Base-by-base conservation (phyloP, 768 basidiomycete species). In the Leucocoprinus birnbaumii region DNA sequence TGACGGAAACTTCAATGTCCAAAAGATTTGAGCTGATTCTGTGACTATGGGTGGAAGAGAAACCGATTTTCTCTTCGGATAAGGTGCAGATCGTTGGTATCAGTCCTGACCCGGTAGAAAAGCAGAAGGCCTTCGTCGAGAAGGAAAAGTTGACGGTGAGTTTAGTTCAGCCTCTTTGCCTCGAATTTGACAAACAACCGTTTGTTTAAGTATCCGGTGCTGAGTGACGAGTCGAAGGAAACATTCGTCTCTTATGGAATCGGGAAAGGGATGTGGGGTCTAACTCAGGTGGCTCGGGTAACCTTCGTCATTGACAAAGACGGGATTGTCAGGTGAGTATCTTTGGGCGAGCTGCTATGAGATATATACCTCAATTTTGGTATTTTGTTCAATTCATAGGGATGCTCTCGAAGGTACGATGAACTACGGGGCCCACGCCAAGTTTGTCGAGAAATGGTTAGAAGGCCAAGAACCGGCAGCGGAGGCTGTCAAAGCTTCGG, bases 291-390 rank as follows among this genome's bases (percentile, higher is more conserved):
- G 40, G 80, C 82, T 3, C 80, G 92, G 11, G 80, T 83, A 31
- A 94, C 91, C 2, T 86, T 91, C 63, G 74, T 93, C 61, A 83
- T 94, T 57, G 89, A 91, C 65, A 74, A 71, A 48, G 76, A 85
- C 48, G 91, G 92, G 8, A 71, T 83, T 43, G 73, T 94, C 25
- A 76, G 79, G 84, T 89, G 66, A 31, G 76, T 65, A n/a, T 61
- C 34, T 14, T 2, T 24, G 25, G 3, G 37, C 38, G 7, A 16
- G 18, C 50, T 48, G 41, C 48, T 40, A n/a, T 27, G 26, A 18
- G 16, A 21, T 34, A 8, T 25, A 26, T 26, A 21, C 31, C n/a
- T 48, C 13, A 27, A 18, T 14, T 22, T 51, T 16, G 52, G 16
- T 21, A 44, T 21, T 42, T 21, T 57, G 16, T 43, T n/a, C n/a